Percentiles rank a stretch among this genome's conserved stretches.
Conservation (phyloP, 2,329 filamentous ascomycete genomes). For the Albifimbria verrucaria region DNA sequence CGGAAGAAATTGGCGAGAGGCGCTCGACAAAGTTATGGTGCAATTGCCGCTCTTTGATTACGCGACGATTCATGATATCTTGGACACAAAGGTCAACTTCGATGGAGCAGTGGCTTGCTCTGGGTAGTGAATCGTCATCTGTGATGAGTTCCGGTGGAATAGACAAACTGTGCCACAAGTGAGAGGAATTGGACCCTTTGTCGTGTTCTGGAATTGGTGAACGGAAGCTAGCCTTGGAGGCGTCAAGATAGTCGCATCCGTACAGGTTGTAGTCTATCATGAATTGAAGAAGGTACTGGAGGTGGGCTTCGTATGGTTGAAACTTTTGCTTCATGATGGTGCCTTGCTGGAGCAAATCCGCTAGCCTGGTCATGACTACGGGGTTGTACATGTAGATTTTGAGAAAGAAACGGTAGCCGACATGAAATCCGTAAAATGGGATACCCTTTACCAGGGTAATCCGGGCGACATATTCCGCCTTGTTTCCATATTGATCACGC, state of each 20-base stretch:
- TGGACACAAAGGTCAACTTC: slow-evolving; percentile 89
- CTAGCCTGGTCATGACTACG: slow-evolving; percentile 77
- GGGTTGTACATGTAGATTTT: slow-evolving; percentile 96
- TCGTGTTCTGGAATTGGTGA: slow-evolving; percentile 68
- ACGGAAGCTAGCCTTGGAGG: slow-evolving; percentile 68
- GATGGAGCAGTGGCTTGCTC: slow-evolving; percentile 82
- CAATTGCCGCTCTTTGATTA: slow-evolving; percentile 71
- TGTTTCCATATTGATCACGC: slow-evolving; percentile 66
- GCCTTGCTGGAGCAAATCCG: slow-evolving; percentile 84
- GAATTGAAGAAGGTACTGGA: slow-evolving; percentile 92
- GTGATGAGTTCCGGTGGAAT: slow-evolving; percentile 49
- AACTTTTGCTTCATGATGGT: slow-evolving; percentile 79
- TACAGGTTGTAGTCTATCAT: slow-evolving; percentile 99
- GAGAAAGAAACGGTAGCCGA: slow-evolving; percentile 85
- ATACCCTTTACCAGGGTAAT: slow-evolving; percentile 90
- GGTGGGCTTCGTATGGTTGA: slow-evolving; percentile 90
- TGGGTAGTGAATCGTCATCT: slow-evolving; percentile 63
- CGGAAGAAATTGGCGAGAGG: slow-evolving; percentile 56
- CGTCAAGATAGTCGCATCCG: slow-evolving; percentile 84
- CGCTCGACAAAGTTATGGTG: slow-evolving; percentile 87
- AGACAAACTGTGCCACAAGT: slow-evolving; percentile 78
- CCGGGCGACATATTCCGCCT: slow-evolving; percentile 74
- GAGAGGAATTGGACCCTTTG: slow-evolving; percentile 55
- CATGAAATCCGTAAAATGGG: slow-evolving; percentile 93
- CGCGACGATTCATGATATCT: slow-evolving; percentile 77